Evolutionary conservation across 176 grass and related monocot genomes (phyloP).

Genomic region (Miscanthus lutarioriparius): DNA sequence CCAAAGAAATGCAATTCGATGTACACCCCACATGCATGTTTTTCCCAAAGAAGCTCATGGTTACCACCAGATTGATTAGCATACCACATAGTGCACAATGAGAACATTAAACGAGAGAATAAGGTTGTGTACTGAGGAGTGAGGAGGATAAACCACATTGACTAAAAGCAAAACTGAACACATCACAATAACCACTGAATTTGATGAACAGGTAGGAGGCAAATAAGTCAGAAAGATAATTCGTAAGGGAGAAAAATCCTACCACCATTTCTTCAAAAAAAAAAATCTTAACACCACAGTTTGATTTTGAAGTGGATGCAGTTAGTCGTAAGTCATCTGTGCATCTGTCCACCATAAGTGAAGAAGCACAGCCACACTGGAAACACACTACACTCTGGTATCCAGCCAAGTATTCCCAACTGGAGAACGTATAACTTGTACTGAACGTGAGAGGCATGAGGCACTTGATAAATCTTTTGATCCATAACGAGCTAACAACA

Average conservation of each 20-base stretch:
- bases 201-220: neutral
- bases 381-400: neutral
- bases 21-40: neutral
- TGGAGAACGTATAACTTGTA: neutral
- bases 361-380: neutral
- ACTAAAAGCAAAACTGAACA: neutral
- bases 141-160: too few species aligned
- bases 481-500: neutral
- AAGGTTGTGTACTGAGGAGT: too few species aligned
- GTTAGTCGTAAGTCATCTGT: neutral
- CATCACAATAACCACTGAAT: neutral
- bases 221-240: too few species aligned
- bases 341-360: neutral
- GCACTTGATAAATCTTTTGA: neutral
- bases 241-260: neutral
- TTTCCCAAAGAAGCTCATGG: neutral
- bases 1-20: neutral
- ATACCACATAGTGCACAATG: neutral
- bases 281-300: neutral
- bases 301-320: neutral
- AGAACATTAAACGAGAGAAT: neutral
- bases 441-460: neutral
- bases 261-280: too few species aligned
- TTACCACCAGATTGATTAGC: neutral
- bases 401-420: neutral